Conservation (phyloP, 169 alveolate genomes). For the Nephromyces sp. region DNA sequence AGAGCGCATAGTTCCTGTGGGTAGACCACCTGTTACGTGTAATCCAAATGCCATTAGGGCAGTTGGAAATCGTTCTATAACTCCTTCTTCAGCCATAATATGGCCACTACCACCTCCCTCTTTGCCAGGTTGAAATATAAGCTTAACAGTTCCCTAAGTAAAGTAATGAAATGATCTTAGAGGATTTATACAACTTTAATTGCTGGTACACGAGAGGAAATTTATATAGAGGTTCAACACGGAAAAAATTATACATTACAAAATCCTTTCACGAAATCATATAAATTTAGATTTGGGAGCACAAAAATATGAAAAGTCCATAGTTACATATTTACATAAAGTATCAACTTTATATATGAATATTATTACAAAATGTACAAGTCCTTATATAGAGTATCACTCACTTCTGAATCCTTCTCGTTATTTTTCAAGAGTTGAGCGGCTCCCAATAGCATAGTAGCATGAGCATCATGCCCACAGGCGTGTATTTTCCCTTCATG, state of each 20-base stretch:
- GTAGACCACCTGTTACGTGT: conserved; percentile 17
- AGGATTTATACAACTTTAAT: too few relatives aligned
- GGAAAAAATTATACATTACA: too few relatives aligned
- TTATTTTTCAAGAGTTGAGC: conserved; percentile 21
- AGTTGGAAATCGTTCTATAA: not conserved
- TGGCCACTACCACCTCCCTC: conserved; percentile 33
- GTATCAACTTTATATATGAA: too few relatives aligned
- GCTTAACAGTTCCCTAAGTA: conserved; percentile 33
- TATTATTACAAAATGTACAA: too few relatives aligned
- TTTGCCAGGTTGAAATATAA: conserved; percentile 39
- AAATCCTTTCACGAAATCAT: too few relatives aligned
- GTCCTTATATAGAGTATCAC: too few relatives aligned
- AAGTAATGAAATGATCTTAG: too few relatives aligned
- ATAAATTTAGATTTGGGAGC: too few relatives aligned
- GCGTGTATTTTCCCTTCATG: conserved; percentile 36
- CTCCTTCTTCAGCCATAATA: conserved; percentile 26
- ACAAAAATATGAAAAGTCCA: too few relatives aligned
- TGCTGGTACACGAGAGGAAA: too few relatives aligned
- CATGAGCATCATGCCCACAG: conserved; percentile 41
- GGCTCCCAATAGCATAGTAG: conserved; percentile 40
- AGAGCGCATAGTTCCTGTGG: conserved; percentile 18
- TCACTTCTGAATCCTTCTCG: conserved; percentile 9
- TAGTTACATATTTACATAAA: too few relatives aligned
- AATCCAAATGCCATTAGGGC: conserved; percentile 9
- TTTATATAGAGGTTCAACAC: too few relatives aligned